Percentiles rank a stretch among this genome's conserved stretches.
phyloP scores from a whole-genome alignment of 805 yeast genomes.

The Teunomyces aglyptinius region DNA sequence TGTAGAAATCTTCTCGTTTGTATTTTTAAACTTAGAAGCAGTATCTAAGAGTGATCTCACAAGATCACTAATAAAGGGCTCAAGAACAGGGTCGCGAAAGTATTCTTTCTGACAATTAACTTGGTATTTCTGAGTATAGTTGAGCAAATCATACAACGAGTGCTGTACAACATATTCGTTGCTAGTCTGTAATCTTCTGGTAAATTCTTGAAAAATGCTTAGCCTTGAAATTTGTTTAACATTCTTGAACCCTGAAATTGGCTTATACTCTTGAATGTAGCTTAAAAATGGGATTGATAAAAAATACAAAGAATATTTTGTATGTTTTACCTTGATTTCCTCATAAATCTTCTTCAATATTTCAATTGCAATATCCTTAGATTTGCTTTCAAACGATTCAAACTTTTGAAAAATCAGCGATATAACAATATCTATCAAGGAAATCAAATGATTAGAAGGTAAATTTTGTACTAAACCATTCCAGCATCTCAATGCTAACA shows the following conservation, averaged over 20 bases:
- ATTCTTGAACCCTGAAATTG: constrained; percentile 9
- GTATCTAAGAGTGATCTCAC: constrained; percentile 55
- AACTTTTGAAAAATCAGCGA: constrained; percentile 74
- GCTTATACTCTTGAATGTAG: constrained; percentile 20
- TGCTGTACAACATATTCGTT: constrained; percentile 72
- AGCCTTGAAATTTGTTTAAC: constrained; percentile 29
- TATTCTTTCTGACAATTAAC: constrained; percentile 45
- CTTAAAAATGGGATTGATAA: constrained; percentile 48
- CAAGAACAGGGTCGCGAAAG: constrained; percentile 31
- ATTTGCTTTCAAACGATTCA: constrained; percentile 45
- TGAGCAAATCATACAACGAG: constrained; percentile 61
- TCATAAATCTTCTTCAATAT: constrained; percentile 42
- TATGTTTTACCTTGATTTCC: constrained; percentile 31
- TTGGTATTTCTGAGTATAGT: constrained; percentile 52
- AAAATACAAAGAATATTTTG: constrained; percentile 49
- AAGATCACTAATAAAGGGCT: constrained; percentile 40
- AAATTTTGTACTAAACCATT: constrained; percentile 56
- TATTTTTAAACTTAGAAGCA: constrained; percentile 52
- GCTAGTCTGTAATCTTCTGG: constrained; percentile 56
- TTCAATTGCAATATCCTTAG: constrained; percentile 50
- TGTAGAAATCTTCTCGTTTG: constrained; percentile 48
- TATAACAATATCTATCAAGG: constrained; percentile 70
- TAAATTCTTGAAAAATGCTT: constrained; percentile 48
- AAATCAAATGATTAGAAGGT: constrained; percentile 53
- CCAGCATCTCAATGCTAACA: constrained; percentile 68